Evolutionary conservation across 2,329 filamentous ascomycete species (phyloP), one percentile per base, ranked within the genome.

Genomic region (Cercospora citrullina): DNA sequence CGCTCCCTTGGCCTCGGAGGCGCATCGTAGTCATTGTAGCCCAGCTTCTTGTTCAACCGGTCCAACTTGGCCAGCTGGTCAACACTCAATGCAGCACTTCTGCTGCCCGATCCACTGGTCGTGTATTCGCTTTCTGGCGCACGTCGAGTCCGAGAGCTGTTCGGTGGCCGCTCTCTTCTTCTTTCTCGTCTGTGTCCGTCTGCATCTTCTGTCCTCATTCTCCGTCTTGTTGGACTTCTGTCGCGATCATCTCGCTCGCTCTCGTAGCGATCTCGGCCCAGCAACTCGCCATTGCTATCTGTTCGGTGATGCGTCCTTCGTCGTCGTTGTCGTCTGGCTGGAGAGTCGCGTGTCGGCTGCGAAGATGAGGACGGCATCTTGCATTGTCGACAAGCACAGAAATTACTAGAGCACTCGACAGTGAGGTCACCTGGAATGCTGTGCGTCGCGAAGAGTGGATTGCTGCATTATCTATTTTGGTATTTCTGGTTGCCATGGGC

Each of bases 401-500:
- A 18, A 14, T 10, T 59, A 18, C 36, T 23, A 21, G 16, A 33
- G 18, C n/a, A 5, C 28, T 59, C 55, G 26, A 31, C 28, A 59
- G 55, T 59, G 55, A 59, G 55, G 36, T 61, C 57, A 51, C 18
- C 39, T 42, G 65, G 65, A 67, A 67, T 60, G 63, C 63, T 60
- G 63, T 65, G 63, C 48, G 28, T 59, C 31, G 28, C n/a, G 31
- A 33, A 36, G n/a, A 23, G 10, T 33, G 16, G 28, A 28, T 21
- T 48, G 85, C 88, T 5, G 89, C 85, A 2, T 84, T 98, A 28
- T 87, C 90, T 10, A 83, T 85, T 4, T 87, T 99, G 28, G 89
- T 96, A 73, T 98, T 97, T 81, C 85, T 87, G 39, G 98, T 95
- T 4, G 93, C 92, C 76, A 91, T 99, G 87, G 55, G 55, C 30